Percentiles rank a stretch among this genome's conserved stretches.
Conservation (phyloP, 768 basidiomycete species). For the Myochromella boudieri region DNA sequence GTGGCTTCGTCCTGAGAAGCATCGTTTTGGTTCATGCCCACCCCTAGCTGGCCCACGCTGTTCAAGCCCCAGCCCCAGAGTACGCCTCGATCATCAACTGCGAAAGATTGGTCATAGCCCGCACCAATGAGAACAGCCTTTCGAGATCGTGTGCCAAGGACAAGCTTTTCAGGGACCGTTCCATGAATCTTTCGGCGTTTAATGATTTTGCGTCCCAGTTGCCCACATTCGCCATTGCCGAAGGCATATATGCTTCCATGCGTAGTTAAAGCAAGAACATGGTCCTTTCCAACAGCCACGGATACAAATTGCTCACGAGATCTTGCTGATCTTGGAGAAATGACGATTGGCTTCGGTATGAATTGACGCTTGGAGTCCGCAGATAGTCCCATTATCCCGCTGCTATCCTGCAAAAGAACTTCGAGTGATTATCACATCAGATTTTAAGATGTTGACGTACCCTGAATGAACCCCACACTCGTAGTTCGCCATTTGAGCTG, state of each 20-base stretch:
- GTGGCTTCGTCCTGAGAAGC: too few relatives aligned
- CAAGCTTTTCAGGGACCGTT: neutral
- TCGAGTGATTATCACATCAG: too few relatives aligned
- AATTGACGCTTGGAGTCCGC: neutral
- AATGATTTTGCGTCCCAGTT: neutral
- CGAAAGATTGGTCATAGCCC: constrained; percentile 1
- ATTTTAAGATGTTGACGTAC: too few relatives aligned
- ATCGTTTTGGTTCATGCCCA: too few relatives aligned
- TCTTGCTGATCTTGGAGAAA: neutral
- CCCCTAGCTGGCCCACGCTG: neutral
- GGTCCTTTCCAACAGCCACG: neutral
- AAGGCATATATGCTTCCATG: neutral
- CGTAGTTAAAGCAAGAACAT: neutral
- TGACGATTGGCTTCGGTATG: neutral
- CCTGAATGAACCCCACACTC: neutral
- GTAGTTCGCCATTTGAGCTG: neutral
- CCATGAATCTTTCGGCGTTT: constrained; percentile 4
- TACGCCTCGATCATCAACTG: neutral
- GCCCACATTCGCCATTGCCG: neutral
- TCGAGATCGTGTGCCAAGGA: too few relatives aligned
- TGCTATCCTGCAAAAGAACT: neutral
- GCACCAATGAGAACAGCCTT: too few relatives aligned
- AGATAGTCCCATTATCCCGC: neutral
- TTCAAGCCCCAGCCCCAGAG: constrained; percentile 4
- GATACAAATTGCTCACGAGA: neutral